Evolutionary conservation across 345 rosid genomes (phyloP).

Genomic region (Eucalyptus globulus): DNA sequence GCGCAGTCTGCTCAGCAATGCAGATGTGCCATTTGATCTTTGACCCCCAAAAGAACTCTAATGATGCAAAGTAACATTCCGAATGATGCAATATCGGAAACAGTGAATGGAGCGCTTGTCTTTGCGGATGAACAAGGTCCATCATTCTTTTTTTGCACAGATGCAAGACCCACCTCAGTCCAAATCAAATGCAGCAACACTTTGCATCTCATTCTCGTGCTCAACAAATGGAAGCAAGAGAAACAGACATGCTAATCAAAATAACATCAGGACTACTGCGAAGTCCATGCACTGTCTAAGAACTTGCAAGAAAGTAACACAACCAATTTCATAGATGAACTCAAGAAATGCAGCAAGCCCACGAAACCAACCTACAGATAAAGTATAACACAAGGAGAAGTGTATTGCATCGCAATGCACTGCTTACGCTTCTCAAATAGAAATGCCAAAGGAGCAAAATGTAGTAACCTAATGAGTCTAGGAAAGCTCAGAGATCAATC

Average conservation of each 20-base stretch:
- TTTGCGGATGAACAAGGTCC: fast-evolving
- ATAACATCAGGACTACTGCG: background rate
- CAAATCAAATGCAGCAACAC: background rate
- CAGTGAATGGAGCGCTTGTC: background rate
- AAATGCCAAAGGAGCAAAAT: background rate
- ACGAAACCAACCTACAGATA: background rate
- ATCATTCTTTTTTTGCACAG: fast-evolving
- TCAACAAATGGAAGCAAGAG: background rate
- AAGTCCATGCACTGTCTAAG: background rate
- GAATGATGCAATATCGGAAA: fast-evolving
- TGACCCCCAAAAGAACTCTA: background rate
- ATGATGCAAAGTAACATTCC: fast-evolving
- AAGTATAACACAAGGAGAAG: background rate
- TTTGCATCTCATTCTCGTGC: background rate
- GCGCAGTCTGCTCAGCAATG: background rate
- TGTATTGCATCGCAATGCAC: background rate
- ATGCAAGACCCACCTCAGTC: background rate
- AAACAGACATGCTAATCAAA: background rate
- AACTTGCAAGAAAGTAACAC: background rate
- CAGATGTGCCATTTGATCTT: background rate
- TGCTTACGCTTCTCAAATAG: no score
- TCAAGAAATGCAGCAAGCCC: background rate
- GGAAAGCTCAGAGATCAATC: background rate
- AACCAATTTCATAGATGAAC: background rate
- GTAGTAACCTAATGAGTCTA: background rate